A percentile compares a stretch with the other conserved stretches of the same genome.
Evolutionary conservation across 1,139 yeast genomes (phyloP).

Genomic region (Suhomyces bribrorum): DNA sequence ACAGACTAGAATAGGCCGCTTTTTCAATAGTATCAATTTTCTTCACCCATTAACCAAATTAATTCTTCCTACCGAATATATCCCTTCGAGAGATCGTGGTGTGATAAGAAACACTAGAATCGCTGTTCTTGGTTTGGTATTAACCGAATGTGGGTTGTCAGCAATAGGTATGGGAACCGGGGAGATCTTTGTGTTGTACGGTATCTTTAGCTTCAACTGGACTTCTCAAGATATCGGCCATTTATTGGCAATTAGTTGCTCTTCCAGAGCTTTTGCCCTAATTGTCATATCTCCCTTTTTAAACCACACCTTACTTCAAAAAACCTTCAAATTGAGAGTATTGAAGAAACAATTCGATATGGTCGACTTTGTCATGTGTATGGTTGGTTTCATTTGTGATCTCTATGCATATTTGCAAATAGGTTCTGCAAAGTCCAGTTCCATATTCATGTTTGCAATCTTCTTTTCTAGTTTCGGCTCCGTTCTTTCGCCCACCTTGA

Average conservation of each 20-base stretch:
- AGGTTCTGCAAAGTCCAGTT: slow-evolving; percentile 6
- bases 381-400: slow-evolving; percentile 38
- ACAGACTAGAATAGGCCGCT: neutral
- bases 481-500: slow-evolving; percentile 45
- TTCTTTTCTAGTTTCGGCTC: slow-evolving; percentile 52
- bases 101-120: slow-evolving; percentile 22
- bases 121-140: slow-evolving; percentile 47
- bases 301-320: slow-evolving; percentile 30
- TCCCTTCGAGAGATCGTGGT: slow-evolving; percentile 15
- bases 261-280: slow-evolving; percentile 39
- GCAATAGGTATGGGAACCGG: slow-evolving; percentile 36
- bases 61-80: slow-evolving; percentile 40
- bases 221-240: slow-evolving; percentile 58
- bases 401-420: slow-evolving; percentile 39
- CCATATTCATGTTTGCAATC: slow-evolving; percentile 9
- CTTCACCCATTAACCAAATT: slow-evolving; percentile 50
- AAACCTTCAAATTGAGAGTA: slow-evolving; percentile 29
- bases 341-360: slow-evolving; percentile 51
- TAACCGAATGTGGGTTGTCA: slow-evolving; percentile 47
- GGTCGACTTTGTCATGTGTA: slow-evolving; percentile 49
- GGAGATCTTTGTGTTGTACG: slow-evolving; percentile 55
- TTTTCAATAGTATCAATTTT: slow-evolving; percentile 22
- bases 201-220: slow-evolving; percentile 63
- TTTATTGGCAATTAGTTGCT: slow-evolving; percentile 55
- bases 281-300: slow-evolving; percentile 38